These are phyloP conservation scores for Metschnikowia lochheadii DNA, from an alignment of 805 yeast genomes.

Conservation along the genomic window DNA sequence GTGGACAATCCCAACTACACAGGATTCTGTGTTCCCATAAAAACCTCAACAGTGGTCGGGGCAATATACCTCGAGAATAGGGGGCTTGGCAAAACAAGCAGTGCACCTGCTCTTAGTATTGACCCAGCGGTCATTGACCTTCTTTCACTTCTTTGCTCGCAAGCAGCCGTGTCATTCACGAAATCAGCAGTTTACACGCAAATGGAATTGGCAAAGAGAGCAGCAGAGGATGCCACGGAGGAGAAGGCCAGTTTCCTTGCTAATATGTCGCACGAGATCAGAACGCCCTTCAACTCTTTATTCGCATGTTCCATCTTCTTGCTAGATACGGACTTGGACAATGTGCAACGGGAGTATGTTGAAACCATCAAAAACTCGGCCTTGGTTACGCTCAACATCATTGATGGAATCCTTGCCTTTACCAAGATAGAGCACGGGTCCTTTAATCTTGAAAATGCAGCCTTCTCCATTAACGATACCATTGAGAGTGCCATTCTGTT, in stretches of 20 bases:
- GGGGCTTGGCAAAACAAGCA: not conserved
- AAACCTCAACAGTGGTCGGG: slow-evolving; percentile 39
- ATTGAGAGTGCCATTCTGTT: slow-evolving; percentile 46
- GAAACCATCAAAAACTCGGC: slow-evolving; percentile 50
- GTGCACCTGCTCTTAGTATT: slow-evolving; percentile 8
- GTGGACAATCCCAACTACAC: slow-evolving; percentile 28
- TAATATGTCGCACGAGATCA: slow-evolving; percentile 55
- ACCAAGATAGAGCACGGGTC: slow-evolving; percentile 55
- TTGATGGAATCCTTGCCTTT: slow-evolving; percentile 52
- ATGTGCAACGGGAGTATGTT: slow-evolving; percentile 46
- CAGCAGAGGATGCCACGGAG: slow-evolving; percentile 51
- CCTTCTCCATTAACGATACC: slow-evolving; percentile 43
- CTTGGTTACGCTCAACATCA: slow-evolving; percentile 47
- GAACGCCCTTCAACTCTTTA: slow-evolving; percentile 53
- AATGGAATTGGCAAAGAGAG: slow-evolving; percentile 40
- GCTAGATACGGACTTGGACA: slow-evolving; percentile 43
- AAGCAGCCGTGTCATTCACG: slow-evolving; percentile 49
- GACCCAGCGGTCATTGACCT: slow-evolving; percentile 36
- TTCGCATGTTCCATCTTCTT: slow-evolving; percentile 47
- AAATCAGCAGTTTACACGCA: slow-evolving; percentile 45
- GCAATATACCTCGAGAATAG: slow-evolving; percentile 41
- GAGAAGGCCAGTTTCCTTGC: slow-evolving; percentile 51
- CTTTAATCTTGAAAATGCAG: slow-evolving; percentile 39
- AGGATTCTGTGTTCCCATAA: slow-evolving; percentile 45
- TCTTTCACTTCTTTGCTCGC: slow-evolving; percentile 43